Evolutionary conservation across 179 eudicot species (phyloP).

Genomic region (Patellifolia procumbens): DNA sequence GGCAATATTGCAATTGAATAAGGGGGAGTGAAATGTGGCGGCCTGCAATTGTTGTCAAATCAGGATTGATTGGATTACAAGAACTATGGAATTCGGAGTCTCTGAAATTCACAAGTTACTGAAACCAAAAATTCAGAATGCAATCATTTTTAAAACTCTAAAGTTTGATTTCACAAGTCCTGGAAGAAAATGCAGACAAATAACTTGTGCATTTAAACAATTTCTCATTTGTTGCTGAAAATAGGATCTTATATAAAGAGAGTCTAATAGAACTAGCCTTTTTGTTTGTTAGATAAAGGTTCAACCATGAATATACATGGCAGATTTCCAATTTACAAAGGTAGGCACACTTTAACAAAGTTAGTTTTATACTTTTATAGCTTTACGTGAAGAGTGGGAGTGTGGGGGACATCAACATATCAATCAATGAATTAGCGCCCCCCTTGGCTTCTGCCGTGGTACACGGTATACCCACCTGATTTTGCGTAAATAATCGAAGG

Average conservation of each 20-base stretch:
- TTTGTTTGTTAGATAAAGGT: neutral
- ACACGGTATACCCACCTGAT: neutral
- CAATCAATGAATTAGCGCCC: neutral
- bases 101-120: too few species aligned
- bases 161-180: too few species aligned
- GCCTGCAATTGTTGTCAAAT: too few species aligned
- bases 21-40: too few species aligned
- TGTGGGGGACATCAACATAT: neutral
- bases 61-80: too few species aligned
- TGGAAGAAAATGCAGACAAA: too few species aligned
- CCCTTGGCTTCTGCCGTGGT: neutral
- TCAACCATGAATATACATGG: neutral
- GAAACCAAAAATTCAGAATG: too few species aligned
- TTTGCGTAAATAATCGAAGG: too few species aligned
- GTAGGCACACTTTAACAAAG: neutral
- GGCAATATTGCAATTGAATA: too few species aligned
- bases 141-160: too few species aligned
- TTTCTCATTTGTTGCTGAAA: neutral
- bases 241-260: neutral
- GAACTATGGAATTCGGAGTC: too few species aligned
- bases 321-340: slow-evolving; percentile 2
- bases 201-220: too few species aligned
- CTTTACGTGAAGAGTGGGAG: neutral
- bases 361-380: neutral
- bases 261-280: neutral